phyloP scores from a whole-genome alignment of 345 rosid genomes.

The Firmiana major region DNA sequence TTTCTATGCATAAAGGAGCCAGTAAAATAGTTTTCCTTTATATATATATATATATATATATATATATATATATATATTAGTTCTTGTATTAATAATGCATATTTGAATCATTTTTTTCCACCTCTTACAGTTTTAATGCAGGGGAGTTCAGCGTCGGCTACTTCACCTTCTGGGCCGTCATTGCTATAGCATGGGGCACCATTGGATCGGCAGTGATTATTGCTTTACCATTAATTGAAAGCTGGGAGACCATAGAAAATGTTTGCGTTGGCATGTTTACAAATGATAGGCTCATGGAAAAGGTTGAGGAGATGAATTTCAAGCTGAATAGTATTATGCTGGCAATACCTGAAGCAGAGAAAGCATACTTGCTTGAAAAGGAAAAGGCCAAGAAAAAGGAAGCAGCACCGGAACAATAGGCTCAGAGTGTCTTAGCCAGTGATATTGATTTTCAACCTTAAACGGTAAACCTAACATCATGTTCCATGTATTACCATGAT shows the following conservation, averaged over 20 bases:
- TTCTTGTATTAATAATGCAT: not conserved
- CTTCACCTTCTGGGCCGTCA: slow-evolving; percentile 84
- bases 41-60: no score
- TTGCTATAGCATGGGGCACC: slow-evolving; percentile 87
- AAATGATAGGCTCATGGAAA: slow-evolving; percentile 60
- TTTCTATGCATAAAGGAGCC: not conserved
- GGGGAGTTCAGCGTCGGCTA: slow-evolving; percentile 66
- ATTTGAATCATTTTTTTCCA: not conserved
- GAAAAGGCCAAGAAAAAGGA: slow-evolving; percentile 29
- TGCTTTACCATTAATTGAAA: slow-evolving; percentile 64
- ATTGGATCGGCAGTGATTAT: slow-evolving; percentile 65
- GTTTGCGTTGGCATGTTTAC: slow-evolving; percentile 75
- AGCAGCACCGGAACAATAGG: not conserved
- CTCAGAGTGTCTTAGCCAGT: not conserved
- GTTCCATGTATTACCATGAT: no score
- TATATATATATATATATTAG: no score
- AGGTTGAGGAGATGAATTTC: slow-evolving; percentile 53
- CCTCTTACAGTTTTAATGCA: slow-evolving; percentile 20
- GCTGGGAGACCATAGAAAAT: slow-evolving; percentile 65
- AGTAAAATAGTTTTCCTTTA: no score
- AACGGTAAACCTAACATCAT: no score
- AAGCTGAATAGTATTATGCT: slow-evolving; percentile 47
- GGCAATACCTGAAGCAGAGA: slow-evolving; percentile 74
- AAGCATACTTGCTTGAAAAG: slow-evolving; percentile 48
- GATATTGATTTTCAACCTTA: not conserved